A percentile compares a stretch with the other conserved stretches of the same genome.
Conservation (phyloP, 2,329 filamentous ascomycete genomes). For the Colletotrichum noveboracense region DNA sequence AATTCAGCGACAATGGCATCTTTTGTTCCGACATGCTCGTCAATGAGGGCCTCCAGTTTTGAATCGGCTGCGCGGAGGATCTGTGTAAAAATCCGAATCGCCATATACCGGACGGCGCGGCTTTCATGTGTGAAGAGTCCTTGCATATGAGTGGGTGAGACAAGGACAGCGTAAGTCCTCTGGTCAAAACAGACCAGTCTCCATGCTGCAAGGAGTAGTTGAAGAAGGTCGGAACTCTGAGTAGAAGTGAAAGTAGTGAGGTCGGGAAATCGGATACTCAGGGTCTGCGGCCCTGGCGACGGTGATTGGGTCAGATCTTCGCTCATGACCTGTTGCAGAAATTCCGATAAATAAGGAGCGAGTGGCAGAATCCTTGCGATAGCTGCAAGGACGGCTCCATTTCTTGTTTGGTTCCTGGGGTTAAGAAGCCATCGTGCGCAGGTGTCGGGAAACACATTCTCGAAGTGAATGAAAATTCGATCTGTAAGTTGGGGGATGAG, state of each 20-base stretch:
- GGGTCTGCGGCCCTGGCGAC: not conserved
- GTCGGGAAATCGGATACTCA: conserved; percentile 14
- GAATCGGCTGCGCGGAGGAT: conserved; percentile 81
- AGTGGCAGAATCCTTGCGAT: conserved; percentile 83
- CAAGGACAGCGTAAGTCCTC: conserved; percentile 66
- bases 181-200: conserved; percentile 81
- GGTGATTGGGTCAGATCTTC: conserved; percentile 24
- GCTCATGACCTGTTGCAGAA: conserved; percentile 59
- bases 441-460: conserved; percentile 79
- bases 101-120: conserved; percentile 75
- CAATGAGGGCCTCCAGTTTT: conserved; percentile 75
- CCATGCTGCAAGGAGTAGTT: conserved; percentile 72
- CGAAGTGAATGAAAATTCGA: conserved; percentile 75
- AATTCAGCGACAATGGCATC: conserved; percentile 71
- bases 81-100: conserved; percentile 80
- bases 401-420: conserved; percentile 40
- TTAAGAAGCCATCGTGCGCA: conserved; percentile 78
- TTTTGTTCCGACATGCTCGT: conserved; percentile 65
- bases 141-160: conserved; percentile 73
- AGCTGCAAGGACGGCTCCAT: conserved; percentile 64
- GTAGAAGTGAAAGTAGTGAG: not conserved
- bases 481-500: conserved; percentile 75
- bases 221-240: conserved; percentile 29
- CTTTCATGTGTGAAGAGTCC: conserved; percentile 67
- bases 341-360: conserved; percentile 78